These are phyloP conservation scores for Rhodotorula toruloides DNA, from an alignment of 768 basidiomycete genomes.

Conservation along the genomic window DNA sequence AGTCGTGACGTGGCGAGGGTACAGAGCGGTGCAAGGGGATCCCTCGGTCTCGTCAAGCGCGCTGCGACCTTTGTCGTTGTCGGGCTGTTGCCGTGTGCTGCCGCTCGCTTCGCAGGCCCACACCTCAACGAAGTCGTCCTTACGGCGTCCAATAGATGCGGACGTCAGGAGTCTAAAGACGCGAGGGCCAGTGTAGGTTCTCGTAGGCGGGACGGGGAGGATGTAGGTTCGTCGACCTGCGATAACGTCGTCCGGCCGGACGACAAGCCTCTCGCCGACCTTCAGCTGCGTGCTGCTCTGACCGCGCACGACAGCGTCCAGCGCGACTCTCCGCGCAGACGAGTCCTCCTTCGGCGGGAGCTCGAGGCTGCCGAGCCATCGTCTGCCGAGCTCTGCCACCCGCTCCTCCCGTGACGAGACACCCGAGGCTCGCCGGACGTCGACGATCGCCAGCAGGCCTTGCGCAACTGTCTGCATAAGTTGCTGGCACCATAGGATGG, in stretches of 20 bases:
- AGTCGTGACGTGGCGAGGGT: slow-evolving; percentile 1
- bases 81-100: no score
- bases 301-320: slow-evolving; percentile 1
- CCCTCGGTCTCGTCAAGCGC: neutral
- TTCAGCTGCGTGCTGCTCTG: neutral
- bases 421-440: slow-evolving; percentile 1
- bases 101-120: slow-evolving; percentile 23
- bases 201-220: slow-evolving; percentile 8
- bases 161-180: slow-evolving; percentile 25
- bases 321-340: neutral
- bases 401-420: slow-evolving; percentile 16
- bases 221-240: neutral
- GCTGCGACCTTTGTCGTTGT: neutral
- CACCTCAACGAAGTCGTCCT: slow-evolving; percentile 9
- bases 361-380: slow-evolving; percentile 15
- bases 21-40: slow-evolving; percentile 5
- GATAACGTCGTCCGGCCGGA: neutral
- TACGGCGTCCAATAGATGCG: neutral
- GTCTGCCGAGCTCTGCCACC: neutral
- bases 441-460: slow-evolving; percentile 34
- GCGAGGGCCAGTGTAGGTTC: neutral
- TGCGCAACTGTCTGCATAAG: slow-evolving; percentile 56
- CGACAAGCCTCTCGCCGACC: slow-evolving; percentile 21
- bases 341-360: neutral
- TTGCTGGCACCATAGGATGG: slow-evolving; percentile 99